Evolutionary conservation across 495 filamentous ascomycete species (phyloP).

Genomic region (Lepraria neglecta): DNA sequence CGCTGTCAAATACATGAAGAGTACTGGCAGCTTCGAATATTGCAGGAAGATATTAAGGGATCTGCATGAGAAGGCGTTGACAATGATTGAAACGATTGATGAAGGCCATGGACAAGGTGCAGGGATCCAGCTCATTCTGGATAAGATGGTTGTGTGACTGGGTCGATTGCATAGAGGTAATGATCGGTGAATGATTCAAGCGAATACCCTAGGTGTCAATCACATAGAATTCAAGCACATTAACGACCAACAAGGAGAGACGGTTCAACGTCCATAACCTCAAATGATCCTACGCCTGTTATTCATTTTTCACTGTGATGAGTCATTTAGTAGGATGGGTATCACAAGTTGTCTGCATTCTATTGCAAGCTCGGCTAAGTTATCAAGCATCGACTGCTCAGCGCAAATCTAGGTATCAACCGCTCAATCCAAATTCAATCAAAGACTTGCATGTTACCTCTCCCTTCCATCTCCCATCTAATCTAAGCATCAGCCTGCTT

Average conservation of each 20-base stretch:
- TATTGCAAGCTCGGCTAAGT: too few species aligned
- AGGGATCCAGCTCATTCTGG: constrained; percentile 41
- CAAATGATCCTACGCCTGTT: too few species aligned
- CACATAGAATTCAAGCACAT: too few species aligned
- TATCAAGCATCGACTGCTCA: too few species aligned
- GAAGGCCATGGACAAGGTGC: constrained; percentile 33
- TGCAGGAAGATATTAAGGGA: constrained; percentile 62
- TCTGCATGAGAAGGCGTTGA: constrained; percentile 58
- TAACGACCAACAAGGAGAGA: too few species aligned
- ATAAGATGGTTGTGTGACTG: constrained; percentile 37
- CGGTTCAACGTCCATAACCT: too few species aligned
- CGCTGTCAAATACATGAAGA: constrained; percentile 87
- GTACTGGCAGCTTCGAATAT: constrained; percentile 83
- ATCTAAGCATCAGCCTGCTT: constrained; percentile 48
- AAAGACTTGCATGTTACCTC: neutral
- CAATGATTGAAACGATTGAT: constrained; percentile 48
- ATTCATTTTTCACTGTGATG: too few species aligned
- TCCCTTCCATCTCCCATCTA: neutral
- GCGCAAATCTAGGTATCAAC: too few species aligned
- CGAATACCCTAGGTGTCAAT: too few species aligned
- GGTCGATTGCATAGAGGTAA: neutral
- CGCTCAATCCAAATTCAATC: neutral
- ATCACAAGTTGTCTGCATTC: too few species aligned
- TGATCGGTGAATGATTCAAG: too few species aligned
- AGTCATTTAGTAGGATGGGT: too few species aligned